Conservation (phyloP, 2,329 filamentous ascomycete genomes). For the Myriangium duriaei region DNA sequence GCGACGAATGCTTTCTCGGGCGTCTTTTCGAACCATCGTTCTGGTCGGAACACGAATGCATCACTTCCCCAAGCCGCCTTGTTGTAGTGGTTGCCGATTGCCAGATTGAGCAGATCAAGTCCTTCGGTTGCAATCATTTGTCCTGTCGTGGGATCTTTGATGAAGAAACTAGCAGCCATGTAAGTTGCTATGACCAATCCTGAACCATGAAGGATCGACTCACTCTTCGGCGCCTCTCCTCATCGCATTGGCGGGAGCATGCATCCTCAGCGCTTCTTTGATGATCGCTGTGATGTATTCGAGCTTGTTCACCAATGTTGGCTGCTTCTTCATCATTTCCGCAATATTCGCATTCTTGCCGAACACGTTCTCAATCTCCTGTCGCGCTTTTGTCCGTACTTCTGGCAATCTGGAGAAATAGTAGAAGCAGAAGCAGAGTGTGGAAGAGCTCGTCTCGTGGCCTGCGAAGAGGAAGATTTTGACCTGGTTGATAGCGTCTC, state of each 20-base stretch:
- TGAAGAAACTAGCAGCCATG: constrained; percentile 20
- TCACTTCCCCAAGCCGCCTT: constrained; percentile 28
- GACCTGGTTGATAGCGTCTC: constrained; percentile 24
- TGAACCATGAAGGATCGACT: neutral
- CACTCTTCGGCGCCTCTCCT: constrained; percentile 21
- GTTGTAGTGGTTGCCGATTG: constrained; percentile 26
- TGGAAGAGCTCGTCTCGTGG: constrained; percentile 29
- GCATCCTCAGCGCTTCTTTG: constrained; percentile 42
- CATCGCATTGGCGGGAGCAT: constrained; percentile 36
- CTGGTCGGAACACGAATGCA: constrained; percentile 30
- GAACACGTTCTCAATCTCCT: constrained; percentile 43
- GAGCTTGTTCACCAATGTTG: constrained; percentile 37
- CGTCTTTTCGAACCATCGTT: constrained; percentile 32
- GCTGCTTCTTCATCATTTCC: constrained; percentile 28
- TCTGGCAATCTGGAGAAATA: constrained; percentile 26
- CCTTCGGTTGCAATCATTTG: constrained; percentile 32
- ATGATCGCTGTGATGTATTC: constrained; percentile 41
- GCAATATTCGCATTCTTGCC: constrained; percentile 22
- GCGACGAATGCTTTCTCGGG: constrained; percentile 39
- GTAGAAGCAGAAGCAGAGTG: constrained; percentile 28
- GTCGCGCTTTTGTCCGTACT: constrained; percentile 24
- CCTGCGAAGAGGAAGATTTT: constrained; percentile 33
- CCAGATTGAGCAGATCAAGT: constrained; percentile 31
- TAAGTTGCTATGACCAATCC: neutral
- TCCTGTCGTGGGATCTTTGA: constrained; percentile 32